Evolutionary conservation across 2,329 filamentous ascomycete genomes (phyloP).

Genomic region (Calonectria hongkongensis): DNA sequence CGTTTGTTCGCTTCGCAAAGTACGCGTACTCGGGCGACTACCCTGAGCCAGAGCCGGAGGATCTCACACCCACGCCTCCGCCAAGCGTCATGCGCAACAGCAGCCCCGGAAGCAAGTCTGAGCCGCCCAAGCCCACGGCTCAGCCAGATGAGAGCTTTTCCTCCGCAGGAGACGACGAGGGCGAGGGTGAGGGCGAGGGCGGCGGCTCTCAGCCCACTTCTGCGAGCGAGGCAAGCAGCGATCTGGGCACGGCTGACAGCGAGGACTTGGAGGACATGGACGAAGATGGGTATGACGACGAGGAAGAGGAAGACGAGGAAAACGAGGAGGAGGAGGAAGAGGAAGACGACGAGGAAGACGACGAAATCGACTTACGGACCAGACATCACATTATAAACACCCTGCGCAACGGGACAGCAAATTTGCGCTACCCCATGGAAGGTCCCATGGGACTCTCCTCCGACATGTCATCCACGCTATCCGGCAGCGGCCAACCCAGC

Average conservation of each 20-base stretch:
- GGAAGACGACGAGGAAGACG: not conserved
- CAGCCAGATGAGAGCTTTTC: constrained; percentile 13
- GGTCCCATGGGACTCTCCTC: not conserved
- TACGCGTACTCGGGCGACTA: constrained; percentile 53
- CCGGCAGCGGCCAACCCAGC: constrained; percentile 7
- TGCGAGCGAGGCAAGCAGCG: constrained; percentile 18
- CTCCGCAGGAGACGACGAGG: constrained; percentile 26
- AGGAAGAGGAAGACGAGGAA: constrained; percentile 11
- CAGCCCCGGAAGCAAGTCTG: not conserved
- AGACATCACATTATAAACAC: not conserved
- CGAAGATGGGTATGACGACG: constrained; percentile 14
- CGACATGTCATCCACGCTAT: constrained; percentile 39
- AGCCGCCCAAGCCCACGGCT: constrained; percentile 11
- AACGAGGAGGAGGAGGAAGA: constrained; percentile 25
- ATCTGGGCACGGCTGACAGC: constrained; percentile 10
- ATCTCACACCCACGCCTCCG: constrained; percentile 1
- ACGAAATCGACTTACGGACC: not conserved
- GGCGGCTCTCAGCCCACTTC: constrained; percentile 10
- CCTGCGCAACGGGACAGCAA: not conserved
- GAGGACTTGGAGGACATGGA: constrained; percentile 24
- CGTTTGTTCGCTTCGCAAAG: constrained; percentile 55
- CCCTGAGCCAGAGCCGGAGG: constrained; percentile 43
- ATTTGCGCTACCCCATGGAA: not conserved
- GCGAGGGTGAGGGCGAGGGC: constrained; percentile 11
- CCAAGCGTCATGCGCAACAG: not conserved